Evolutionary conservation across 1,284 basidiomycete genomes (phyloP).

Genomic region (Tranzscheliella williamsii): DNA sequence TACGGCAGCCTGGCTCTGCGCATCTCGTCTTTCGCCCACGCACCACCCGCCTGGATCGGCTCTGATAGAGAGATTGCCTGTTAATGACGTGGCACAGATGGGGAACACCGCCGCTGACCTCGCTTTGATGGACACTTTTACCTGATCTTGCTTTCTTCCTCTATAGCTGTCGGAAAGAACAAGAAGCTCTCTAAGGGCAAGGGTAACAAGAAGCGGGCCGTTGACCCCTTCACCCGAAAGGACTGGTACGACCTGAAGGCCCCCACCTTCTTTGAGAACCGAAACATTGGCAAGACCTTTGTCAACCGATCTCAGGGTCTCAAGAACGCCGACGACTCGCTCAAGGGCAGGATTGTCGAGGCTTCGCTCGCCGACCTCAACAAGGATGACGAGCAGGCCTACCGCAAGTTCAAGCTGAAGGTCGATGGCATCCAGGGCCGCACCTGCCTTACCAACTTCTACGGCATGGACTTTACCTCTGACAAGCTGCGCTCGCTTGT

Average conservation of each 20-base stretch:
- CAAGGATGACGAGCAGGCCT: slow-evolving; percentile 99
- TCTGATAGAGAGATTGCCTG: no score
- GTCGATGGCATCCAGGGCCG: slow-evolving; percentile 98
- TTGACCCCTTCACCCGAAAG: slow-evolving; percentile 99
- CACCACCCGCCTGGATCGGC: no score
- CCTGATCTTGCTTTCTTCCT: no score
- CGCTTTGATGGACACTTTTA: no score
- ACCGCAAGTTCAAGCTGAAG: slow-evolving; percentile 99
- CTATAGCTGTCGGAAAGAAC: slow-evolving; percentile 71
- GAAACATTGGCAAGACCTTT: slow-evolving; percentile 97
- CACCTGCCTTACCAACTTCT: slow-evolving; percentile 99
- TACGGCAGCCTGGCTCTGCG: no score
- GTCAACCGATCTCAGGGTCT: slow-evolving; percentile 97
- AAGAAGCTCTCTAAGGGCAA: slow-evolving; percentile 99
- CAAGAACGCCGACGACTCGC: slow-evolving; percentile 97
- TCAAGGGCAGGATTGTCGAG: slow-evolving; percentile 96
- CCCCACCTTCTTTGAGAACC: slow-evolving; percentile 94
- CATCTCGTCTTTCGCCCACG: no score
- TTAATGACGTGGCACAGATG: no score
- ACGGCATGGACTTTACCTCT: slow-evolving; percentile 99
- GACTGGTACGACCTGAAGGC: slow-evolving; percentile 99
- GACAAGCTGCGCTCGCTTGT: slow-evolving; percentile 99
- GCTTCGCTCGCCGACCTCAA: slow-evolving; percentile 96
- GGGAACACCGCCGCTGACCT: no score
- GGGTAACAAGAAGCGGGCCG: slow-evolving; percentile 98